phyloP scores from a whole-genome alignment of 331 rosid species.

The Saraca asoca region DNA sequence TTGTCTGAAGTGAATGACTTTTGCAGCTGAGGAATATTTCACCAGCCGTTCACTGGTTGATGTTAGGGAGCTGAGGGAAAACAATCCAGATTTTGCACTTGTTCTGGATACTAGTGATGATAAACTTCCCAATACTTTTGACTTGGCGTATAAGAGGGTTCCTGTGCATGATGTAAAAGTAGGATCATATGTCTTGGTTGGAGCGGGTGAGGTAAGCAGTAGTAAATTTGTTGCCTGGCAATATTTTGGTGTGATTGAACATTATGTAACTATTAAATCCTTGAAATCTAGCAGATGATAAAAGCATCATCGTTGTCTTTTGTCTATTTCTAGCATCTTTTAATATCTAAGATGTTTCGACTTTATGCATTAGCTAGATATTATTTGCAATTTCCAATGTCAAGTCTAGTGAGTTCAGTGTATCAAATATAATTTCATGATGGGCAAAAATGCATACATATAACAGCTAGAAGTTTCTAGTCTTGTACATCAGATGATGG shows the following conservation, averaged over 20 bases:
- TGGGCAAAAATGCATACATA: constrained; percentile 20
- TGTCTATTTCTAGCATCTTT: constrained; percentile 25
- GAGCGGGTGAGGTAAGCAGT: constrained; percentile 88
- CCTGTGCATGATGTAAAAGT: constrained; percentile 80
- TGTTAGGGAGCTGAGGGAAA: constrained; percentile 89
- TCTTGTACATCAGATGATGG: constrained; percentile 43
- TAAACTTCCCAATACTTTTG: constrained; percentile 76
- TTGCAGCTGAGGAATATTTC: constrained; percentile 93
- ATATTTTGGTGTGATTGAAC: constrained; percentile 18
- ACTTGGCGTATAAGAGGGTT: constrained; percentile 79
- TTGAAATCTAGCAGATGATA: constrained; percentile 22
- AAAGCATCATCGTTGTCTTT: constrained; percentile 12
- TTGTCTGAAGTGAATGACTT: constrained; percentile 38
- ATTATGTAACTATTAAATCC: not conserved
- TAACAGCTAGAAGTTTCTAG: constrained; percentile 30
- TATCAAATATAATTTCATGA: no score
- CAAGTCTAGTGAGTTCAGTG: not conserved
- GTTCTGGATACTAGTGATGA: constrained; percentile 72
- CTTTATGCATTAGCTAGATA: constrained; percentile 15
- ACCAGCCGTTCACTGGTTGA: constrained; percentile 88
- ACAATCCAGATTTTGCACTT: constrained; percentile 86
- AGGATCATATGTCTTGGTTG: constrained; percentile 82
- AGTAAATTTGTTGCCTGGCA: constrained; percentile 18
- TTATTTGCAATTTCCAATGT: constrained; percentile 21
- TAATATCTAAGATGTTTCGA: constrained; percentile 21